Conservation (phyloP, 768 basidiomycete species). For the Chlorophyllum brunneum region DNA sequence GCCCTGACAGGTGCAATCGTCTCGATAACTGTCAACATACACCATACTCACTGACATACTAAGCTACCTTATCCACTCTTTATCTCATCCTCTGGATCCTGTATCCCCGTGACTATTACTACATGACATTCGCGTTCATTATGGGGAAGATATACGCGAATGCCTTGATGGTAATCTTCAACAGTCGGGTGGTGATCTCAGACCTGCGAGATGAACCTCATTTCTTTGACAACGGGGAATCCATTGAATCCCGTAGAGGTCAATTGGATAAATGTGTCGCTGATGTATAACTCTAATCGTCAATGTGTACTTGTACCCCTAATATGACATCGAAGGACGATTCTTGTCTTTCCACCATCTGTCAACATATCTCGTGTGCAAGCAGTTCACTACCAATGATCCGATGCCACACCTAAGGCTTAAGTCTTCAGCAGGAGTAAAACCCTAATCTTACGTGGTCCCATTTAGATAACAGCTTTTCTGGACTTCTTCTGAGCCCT, state of each 20-base stretch:
- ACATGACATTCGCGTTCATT: conserved; percentile 29
- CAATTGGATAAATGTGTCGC: neutral
- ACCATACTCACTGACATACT: neutral
- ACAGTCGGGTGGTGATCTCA: conserved; percentile 21
- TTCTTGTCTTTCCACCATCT: no score
- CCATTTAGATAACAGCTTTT: no score
- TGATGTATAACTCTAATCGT: neutral
- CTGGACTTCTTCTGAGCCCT: no score
- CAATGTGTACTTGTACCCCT: no score
- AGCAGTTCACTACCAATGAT: no score
- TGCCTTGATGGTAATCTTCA: conserved; percentile 29
- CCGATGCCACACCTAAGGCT: no score
- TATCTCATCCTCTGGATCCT: conserved; percentile 27
- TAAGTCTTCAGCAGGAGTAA: no score
- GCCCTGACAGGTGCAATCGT: conserved; percentile 22
- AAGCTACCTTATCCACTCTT: conserved; percentile 27
- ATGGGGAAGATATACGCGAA: conserved; percentile 33
- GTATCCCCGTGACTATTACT: conserved; percentile 24
- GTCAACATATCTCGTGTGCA: no score
- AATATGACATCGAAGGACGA: no score
- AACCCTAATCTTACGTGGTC: no score
- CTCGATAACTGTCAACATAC: neutral
- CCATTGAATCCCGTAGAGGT: neutral
- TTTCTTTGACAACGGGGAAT: neutral
- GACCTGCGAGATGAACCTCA: conserved; percentile 1